Conservation (phyloP, 225 moss, liverwort and hornwort genomes). For the Bryoerythrophyllum caledonicum region DNA sequence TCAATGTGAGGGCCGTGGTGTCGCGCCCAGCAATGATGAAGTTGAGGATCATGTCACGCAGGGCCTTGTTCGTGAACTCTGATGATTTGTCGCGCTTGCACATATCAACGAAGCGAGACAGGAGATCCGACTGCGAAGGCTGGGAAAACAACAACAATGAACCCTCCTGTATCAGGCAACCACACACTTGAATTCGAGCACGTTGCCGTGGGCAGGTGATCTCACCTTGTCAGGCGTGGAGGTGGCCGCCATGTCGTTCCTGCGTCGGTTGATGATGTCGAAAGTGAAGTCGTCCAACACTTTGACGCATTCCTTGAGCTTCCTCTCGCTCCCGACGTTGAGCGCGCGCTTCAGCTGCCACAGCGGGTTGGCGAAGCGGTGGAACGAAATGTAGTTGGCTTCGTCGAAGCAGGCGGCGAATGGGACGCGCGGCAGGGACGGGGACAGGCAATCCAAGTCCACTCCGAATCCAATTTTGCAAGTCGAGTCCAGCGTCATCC, state of each 20-base stretch:
- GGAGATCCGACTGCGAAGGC: conserved; percentile 34
- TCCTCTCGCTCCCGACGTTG: conserved; percentile 41
- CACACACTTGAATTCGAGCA: not conserved
- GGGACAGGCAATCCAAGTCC: conserved; percentile 31
- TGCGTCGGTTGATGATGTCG: conserved; percentile 39
- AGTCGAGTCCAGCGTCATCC: conserved; percentile 64
- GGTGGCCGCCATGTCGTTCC: conserved; percentile 28
- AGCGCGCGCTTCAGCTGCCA: conserved; percentile 51
- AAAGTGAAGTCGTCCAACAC: conserved; percentile 53
- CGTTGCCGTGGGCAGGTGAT: not conserved
- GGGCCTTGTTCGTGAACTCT: conserved; percentile 27
- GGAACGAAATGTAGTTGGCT: conserved; percentile 37
- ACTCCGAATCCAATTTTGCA: conserved; percentile 51
- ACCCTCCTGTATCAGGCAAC: not conserved
- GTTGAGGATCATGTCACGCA: conserved; percentile 61
- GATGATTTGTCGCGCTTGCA: not conserved
- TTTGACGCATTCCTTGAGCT: conserved; percentile 47
- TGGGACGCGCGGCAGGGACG: conserved; percentile 33
- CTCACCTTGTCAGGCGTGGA: not conserved
- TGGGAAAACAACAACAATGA: not conserved
- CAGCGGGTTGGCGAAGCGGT: conserved; percentile 41
- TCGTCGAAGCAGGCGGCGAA: conserved; percentile 56
- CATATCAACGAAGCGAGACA: conserved; percentile 39
- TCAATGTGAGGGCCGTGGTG: conserved; percentile 45
- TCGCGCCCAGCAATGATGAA: conserved; percentile 60